Base-by-base conservation (phyloP, 768 basidiomycete genomes). In the Termitomyces bulborhizus region DNA sequence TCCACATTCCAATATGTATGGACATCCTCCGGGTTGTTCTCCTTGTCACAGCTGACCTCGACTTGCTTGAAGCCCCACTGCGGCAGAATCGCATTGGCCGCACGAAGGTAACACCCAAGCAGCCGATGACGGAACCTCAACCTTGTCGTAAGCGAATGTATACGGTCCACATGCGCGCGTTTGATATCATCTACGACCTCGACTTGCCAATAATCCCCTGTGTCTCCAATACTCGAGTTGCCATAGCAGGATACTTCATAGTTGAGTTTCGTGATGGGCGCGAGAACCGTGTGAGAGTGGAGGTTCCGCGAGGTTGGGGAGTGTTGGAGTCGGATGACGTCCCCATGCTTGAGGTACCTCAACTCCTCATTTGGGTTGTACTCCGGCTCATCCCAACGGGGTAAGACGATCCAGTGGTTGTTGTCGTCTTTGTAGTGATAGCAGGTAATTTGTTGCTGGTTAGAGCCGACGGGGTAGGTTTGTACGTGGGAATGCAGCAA, bases 61-160 rank as follows among this genome's bases (percentile, higher is more conserved):
- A 98, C 80, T 73, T 99, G 96, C 73, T 99, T 98, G 80, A 97
- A 98, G 11, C 96, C 96, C 97, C 97, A 99, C 70, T 96, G 92
- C 1, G 97, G 97, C 39, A 99, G 70, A 51, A 90, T 77, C 2
- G 85, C 82, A 69, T 95, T 98, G 34, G 90, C 88, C 7, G 97
- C 95, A 11, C 86, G 79, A 43, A 98, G 70, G 71, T 97, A 98
- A 68, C 95, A 99, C 5, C 90, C 90, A 24, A 90, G 73, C 42
- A 69, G 70, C 50, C 80, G 65, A 67, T 99, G 96, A 57, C 77
- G 79, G 74, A 98, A 87, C 56, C 96, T 78, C 71, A 98, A 66
- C 29, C 93, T 77, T 3, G 96, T 98, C 40, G 96, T 97, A 49
- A 99, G 74, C 41, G 92, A 90, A 72, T 94, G 93, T 36, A 99